Conservation (phyloP, 83 land plant species). For the Picea engelmannii region DNA sequence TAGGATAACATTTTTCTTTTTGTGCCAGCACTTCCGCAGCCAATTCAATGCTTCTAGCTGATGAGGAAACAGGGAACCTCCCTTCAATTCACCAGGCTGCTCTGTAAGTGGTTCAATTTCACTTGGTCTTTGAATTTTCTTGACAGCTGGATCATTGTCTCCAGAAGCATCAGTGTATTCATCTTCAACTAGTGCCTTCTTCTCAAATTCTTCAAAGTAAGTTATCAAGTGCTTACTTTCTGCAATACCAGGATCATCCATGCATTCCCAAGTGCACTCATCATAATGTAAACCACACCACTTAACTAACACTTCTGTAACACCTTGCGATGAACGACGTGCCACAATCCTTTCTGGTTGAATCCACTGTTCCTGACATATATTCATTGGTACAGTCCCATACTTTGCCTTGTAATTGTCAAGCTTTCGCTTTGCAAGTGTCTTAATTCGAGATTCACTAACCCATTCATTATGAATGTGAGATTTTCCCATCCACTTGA, state of each 20-base stretch:
- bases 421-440: constrained; percentile 85
- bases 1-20: constrained; percentile 88
- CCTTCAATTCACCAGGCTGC: constrained; percentile 87
- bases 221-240: constrained; percentile 37
- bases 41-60: constrained; percentile 98
- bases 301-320: constrained; percentile 76
- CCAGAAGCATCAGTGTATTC: constrained; percentile 38
- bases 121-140: constrained; percentile 20
- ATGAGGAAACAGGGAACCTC: constrained; percentile 93
- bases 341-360: constrained; percentile 85
- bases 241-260: constrained; percentile 65
- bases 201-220: constrained; percentile 54
- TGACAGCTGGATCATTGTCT: constrained; percentile 9
- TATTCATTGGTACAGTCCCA: constrained; percentile 67
- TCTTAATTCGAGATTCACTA: constrained; percentile 65
- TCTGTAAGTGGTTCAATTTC: constrained; percentile 70
- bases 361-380: constrained; percentile 78
- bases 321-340: constrained; percentile 34
- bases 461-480: constrained; percentile 94
- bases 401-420: constrained; percentile 88
- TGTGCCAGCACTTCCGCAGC: constrained; percentile 93
- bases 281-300: constrained; percentile 94
- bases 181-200: constrained; percentile 31
- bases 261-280: constrained; percentile 96
- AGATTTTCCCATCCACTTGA: constrained; percentile 94